Base-by-base conservation (phyloP, 208 protist species). In the Phytomonas sp. region DNA sequence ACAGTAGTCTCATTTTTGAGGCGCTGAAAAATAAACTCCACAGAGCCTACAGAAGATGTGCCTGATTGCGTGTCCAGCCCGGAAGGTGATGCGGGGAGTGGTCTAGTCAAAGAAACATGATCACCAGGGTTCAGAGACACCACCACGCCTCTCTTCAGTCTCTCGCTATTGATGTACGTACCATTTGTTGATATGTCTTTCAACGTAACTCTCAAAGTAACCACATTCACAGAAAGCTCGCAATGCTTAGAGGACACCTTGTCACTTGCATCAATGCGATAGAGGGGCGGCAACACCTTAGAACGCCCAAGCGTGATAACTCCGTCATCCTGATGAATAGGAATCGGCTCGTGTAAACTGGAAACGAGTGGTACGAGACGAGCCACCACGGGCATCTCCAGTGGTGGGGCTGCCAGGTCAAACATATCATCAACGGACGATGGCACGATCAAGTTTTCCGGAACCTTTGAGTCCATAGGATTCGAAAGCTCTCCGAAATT, bases 101-200 rank as follows among this genome's bases (percentile, higher is more conserved):
- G 23, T 76, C 73, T 77, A 23, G 71, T 78, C 26, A 94, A 72
- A 11, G 73, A 66, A 2, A 96, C 60, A 1, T 33, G 33, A 67
- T 96, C 91, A 8, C 85, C 85, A 11, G 73, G 68, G 5, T 91
- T 70, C 67, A 96, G 74, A 60, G 62, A 62, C 51, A 84, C 80
- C 31, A 63, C 53, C 51, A 71, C 68, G 8, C 65, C 69, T 66
- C 85, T 90, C 0, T 59, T 33, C 0, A 94, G 13, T 6, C 91
- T 86, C n/a, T 29, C 59, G 46, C 80, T 81, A 61, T 96, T 94
- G 36, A 93, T 62, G 61, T 78, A 93, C 0, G 85, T 92, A 34
- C 91, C 91, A 68, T 96, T 96, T 23, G 85, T 87, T 0, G 86
- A 93, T 4, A 67, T 59, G 70, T 96, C 91, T 36, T 64, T 75